Conservation (phyloP, 306 rosid species). For the Castanospermum australe region DNA sequence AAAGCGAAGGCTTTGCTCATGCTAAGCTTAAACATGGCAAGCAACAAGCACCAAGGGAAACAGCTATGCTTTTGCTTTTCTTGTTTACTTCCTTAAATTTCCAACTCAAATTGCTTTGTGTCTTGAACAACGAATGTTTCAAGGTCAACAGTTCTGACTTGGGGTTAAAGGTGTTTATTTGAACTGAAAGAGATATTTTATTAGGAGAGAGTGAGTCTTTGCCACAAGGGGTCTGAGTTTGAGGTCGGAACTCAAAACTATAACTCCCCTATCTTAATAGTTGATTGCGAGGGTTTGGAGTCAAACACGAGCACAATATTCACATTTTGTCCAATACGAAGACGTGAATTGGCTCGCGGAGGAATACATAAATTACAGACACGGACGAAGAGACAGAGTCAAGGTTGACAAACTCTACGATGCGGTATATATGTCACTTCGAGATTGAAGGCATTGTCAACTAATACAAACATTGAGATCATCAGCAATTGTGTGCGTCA, state of each 20-base stretch:
- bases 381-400: too few species aligned
- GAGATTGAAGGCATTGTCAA: too few species aligned
- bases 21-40: background rate
- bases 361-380: background rate
- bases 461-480: too few species aligned
- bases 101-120: background rate
- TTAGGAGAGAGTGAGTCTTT: too few species aligned
- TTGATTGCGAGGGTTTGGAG: background rate
- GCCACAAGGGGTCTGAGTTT: too few species aligned
- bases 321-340: background rate
- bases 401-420: too few species aligned
- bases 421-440: too few species aligned
- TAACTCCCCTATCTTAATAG: background rate
- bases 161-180: background rate
- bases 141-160: constrained; percentile 6
- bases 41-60: background rate
- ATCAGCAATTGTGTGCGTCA: background rate
- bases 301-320: background rate
- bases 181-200: too few species aligned
- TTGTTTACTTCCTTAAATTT: background rate
- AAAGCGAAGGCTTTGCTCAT: background rate
- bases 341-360: background rate
- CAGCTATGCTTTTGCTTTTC: constrained; percentile 1
- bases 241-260: background rate
- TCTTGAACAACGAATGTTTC: background rate